Evolutionary conservation across 441 rosid genomes (phyloP).

Genomic region (Hura crepitans): DNA sequence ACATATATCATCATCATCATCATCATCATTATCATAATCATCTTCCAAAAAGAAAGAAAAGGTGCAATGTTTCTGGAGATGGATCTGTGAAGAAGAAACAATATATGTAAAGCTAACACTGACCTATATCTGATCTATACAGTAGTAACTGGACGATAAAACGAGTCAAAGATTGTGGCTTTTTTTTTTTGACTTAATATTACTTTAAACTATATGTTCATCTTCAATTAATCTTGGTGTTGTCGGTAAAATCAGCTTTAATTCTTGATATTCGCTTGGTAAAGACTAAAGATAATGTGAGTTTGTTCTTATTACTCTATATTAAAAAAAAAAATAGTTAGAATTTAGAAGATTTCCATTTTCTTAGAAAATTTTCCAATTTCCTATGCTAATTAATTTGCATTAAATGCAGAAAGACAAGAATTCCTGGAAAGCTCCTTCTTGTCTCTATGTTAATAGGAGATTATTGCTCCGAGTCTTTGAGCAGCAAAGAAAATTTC

Average conservation of each 20-base stretch:
- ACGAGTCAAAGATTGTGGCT: no score
- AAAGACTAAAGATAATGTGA: no score
- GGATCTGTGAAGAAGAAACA: neutral
- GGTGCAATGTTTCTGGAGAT: neutral
- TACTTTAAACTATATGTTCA: neutral
- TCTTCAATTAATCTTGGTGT: neutral
- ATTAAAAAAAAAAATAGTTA: no score
- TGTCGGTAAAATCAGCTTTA: neutral
- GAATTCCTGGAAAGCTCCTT: conserved; percentile 23
- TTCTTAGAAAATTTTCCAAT: neutral
- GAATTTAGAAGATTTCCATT: neutral
- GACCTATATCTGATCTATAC: no score
- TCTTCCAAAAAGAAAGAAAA: neutral
- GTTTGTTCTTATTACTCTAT: no score
- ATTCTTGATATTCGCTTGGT: neutral
- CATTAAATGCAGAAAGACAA: conserved; percentile 5
- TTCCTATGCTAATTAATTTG: neutral
- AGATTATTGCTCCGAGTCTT: conserved; percentile 15
- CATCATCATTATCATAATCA: neutral
- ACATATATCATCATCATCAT: no score
- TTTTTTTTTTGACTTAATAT: neutral
- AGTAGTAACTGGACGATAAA: neutral
- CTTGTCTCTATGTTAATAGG: conserved; percentile 20
- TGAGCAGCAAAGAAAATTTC: conserved; percentile 8
- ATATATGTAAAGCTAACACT: neutral